Evolutionary conservation across 2,329 filamentous ascomycete genomes (phyloP), one percentile per base, ranked within the genome.

Genomic region (Talaromyces sp.): DNA sequence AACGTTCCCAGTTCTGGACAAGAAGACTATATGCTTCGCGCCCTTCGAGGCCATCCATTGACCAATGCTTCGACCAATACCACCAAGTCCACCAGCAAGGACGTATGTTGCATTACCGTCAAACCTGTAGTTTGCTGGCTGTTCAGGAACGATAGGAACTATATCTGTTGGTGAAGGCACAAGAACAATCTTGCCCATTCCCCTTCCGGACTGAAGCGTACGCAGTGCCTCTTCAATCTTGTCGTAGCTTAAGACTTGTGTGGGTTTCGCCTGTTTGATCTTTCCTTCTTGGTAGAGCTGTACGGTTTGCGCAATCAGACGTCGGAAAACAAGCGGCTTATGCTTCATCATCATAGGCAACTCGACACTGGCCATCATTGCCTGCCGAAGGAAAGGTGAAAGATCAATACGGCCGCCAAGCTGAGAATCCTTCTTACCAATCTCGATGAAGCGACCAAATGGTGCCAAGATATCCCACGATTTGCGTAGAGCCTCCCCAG

Each of bases 11-110:
- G 65, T 63, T 10, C 69, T 62, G 17, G 69, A 72, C n/a, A 71
- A 57, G 45, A 70, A 63, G n/a, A 70, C 59, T 8, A 73, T 39
- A 56, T 70, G 45, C 35, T 61, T 63, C 9, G 68, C 70, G 6
- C 70, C 66, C 37, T 63, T 59, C 4, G 54, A 48, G 7, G 62
- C 63, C 63, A 69, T 66, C 63, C 65, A 65, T 53, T 46, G 40
- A 5, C 61, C 61, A 53, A 67, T 62, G 53, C 61, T 62, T 11
- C 64, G 56, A 15, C 63, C 63, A 36, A 71, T 54, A 21, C 65
- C 70, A 37, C 66, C 65, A 10, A 65, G 57, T 15, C 61, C 62
- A 3, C 64, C 62, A 48, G 64, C 59, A 21, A 63, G 59, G 55
- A 66, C 56, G 64, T 68, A 70, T 3, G 66, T 58, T 15, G 60